A percentile compares a stretch with the other conserved stretches of the same genome.
These are phyloP conservation scores for Cerioporus squamosus DNA, from an alignment of 1,284 basidiomycete genomes.

Conservation along the genomic window DNA sequence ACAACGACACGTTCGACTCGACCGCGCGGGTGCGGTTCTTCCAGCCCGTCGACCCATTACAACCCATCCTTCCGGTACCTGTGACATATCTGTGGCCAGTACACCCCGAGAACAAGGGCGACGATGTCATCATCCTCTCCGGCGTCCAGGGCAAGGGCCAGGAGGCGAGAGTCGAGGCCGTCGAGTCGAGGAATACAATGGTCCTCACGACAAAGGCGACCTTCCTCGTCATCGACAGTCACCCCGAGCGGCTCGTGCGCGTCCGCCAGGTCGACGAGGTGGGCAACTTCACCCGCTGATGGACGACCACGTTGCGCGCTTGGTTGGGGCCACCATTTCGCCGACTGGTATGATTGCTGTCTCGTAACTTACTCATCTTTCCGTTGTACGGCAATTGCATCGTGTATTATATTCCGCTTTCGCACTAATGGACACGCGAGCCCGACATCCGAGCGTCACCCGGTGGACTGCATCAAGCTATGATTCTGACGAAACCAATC, in stretches of 20 bases:
- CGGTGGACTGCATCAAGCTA: too few species aligned
- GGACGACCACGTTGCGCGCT: background rate
- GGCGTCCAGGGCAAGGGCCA: constrained; percentile 30
- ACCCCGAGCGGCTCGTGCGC: constrained; percentile 13
- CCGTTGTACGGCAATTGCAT: constrained; percentile 4
- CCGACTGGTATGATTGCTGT: background rate
- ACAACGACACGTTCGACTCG: constrained; percentile 34
- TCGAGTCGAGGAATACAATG: constrained; percentile 20
- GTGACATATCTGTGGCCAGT: constrained; percentile 35
- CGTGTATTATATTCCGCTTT: constrained; percentile 5
- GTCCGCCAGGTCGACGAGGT: constrained; percentile 19
- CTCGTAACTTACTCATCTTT: constrained; percentile 7
- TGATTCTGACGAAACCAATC: too few species aligned
- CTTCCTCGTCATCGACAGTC: constrained; percentile 21
- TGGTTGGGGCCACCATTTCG: background rate
- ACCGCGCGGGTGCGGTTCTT: constrained; percentile 36
- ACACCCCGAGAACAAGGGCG: constrained; percentile 27
- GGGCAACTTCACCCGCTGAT: constrained; percentile 16
- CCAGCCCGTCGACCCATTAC: constrained; percentile 26
- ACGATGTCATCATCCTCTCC: constrained; percentile 31
- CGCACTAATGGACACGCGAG: background rate
- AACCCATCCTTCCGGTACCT: constrained; percentile 31
- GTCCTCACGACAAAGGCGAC: constrained; percentile 19
- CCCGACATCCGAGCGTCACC: too few species aligned
- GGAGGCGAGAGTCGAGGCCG: constrained; percentile 23